Base-by-base conservation (phyloP, 306 rosid genomes). In the Citrullus amarus region DNA sequence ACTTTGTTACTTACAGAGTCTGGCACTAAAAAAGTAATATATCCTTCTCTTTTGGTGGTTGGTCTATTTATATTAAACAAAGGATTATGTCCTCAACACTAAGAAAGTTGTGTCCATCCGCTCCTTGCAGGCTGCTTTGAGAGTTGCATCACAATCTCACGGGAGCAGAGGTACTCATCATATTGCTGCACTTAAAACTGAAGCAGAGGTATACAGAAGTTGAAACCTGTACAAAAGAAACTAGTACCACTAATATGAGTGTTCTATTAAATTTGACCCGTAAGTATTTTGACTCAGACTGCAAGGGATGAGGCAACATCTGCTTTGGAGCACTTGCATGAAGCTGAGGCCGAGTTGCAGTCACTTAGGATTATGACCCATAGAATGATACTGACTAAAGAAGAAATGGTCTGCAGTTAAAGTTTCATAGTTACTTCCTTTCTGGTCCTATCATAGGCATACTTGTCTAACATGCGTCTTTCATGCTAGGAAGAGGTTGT, bases 141-240 rank as follows among this genome's bases (percentile, higher is more conserved):
- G 83, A 84, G 84, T 65, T 80, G 91, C 93, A 58, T 81, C 88
- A 60, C 89, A 85, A 82, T 82, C 81, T 69, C 88, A 78, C n/a
- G 90, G 86, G 78, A 80, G 87, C 76, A 56, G 65, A 70, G 70
- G 57, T 80, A 84, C 75, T 41, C 51, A 81, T 20, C 89, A 82
- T 38, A 76, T 53, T 70, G 86, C 82, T 75, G 55, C 87, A 28
- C 86, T 86, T 80, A 82, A 82, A 84, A 81, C 89, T 12, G 94
- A 90, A 88, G 97, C 91, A 76, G 97, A 91, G 94, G 97, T 91
- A 89, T 85, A 86, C 88, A 70, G 88, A 84, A 85, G 71, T 81
- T 70, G 80, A 86, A 84, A 75, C 85, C 79, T 76, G 89, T 90
- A 85, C 77, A 89, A 81, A 80, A 34, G 69, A 56, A 80, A 44